phyloP scores from a whole-genome alignment of 2,329 filamentous ascomycete genomes.

The Aspergillus ibericus region DNA sequence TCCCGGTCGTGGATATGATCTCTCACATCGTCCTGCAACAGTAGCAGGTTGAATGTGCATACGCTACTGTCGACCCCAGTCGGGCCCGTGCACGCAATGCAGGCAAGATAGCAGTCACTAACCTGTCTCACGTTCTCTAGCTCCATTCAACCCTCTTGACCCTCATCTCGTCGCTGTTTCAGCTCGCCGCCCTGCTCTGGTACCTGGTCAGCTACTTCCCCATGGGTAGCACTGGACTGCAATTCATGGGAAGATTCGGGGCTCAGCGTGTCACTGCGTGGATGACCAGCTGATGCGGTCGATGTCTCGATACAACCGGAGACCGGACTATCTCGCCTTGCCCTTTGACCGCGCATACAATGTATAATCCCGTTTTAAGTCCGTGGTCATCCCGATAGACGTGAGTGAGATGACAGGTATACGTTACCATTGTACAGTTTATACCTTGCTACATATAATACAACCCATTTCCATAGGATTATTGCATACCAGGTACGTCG shows the following conservation, averaged over 20 bases:
- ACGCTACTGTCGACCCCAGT: background rate
- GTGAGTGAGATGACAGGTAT: background rate
- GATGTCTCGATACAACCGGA: background rate
- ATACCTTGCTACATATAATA: background rate
- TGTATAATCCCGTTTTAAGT: background rate
- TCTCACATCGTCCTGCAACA: background rate
- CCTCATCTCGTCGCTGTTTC: conserved; percentile 76
- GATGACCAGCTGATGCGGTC: conserved; percentile 67
- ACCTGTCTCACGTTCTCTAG: conserved; percentile 49
- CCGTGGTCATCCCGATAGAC: background rate
- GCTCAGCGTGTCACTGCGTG: conserved; percentile 80
- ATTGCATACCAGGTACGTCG: background rate
- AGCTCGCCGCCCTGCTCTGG: conserved; percentile 82
- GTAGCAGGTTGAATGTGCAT: background rate
- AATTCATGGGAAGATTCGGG: conserved; percentile 83
- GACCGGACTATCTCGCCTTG: background rate
- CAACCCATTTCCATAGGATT: background rate
- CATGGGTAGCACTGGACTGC: conserved; percentile 86
- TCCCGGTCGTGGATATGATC: background rate
- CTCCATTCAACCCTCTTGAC: conserved; percentile 83
- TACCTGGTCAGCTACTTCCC: conserved; percentile 97
- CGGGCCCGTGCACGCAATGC: background rate
- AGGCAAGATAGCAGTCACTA: conserved; percentile 10
- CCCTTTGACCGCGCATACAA: background rate
- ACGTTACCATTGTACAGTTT: background rate